Base-by-base conservation (phyloP, 2,329 filamentous ascomycete genomes). In the Apiospora phragmitis region DNA sequence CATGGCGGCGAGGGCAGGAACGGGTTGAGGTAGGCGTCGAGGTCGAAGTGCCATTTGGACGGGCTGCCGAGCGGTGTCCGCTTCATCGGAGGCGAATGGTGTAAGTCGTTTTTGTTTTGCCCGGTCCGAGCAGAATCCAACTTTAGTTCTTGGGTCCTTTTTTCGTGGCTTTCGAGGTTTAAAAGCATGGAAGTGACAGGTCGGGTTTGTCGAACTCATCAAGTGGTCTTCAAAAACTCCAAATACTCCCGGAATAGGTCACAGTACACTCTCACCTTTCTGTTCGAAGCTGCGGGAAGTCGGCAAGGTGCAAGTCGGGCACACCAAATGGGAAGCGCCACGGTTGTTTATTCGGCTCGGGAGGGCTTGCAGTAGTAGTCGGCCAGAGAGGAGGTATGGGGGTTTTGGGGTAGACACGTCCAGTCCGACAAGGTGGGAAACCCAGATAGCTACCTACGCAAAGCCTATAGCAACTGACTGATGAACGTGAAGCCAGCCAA, bases 1-100 rank as follows among this genome's bases (percentile, higher is more conserved):
- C 93, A 87, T 75, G 88, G 89, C 51, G 92, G 91, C 18, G 87
- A 83, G 11, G 92, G 92, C 32, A 97, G 78, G 72, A 90, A 85
- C 3, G 87, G 92, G 79, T 95, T 94, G 68, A 97, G 79, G 78
- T 91, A 89, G n/a, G 81, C 82, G 84, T 97, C 94, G 73, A 97
- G 88, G 81, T 96, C 89, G 81, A 97, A 90, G 77, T 91, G 85
- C 82, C 85, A 87, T 43, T 76, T 26, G 21, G 68, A 70, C 26
- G 67, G 72, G 55, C 29, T 45, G 66, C 43, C 21, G 45, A 68
- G 32, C 21, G 14, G 14, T 38, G 38, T 14, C 65, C 55, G 9
- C 29, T 62, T 38, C 55, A 62, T 62, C 55, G 38, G 55, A 12
- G 3, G 38, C 38, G 38, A 38, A 9, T 32, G 18, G 16, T 59